Percentiles rank a stretch among this genome's conserved stretches.
phyloP scores from a whole-genome alignment of 2,329 filamentous ascomycete species.

The Paraphaeosphaeria minitans region DNA sequence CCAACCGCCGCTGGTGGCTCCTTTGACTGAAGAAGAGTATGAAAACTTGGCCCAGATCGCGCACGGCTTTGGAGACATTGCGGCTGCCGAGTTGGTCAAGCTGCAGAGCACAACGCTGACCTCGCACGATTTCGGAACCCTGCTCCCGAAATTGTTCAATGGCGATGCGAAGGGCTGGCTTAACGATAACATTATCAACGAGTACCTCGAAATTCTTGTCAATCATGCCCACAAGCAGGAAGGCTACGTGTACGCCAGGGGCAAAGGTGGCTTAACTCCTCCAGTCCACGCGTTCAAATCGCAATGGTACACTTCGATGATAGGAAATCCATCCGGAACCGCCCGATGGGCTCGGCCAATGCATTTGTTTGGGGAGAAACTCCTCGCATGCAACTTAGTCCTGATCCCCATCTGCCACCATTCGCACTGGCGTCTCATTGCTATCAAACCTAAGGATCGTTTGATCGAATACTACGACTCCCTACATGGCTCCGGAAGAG shows the following conservation, averaged over 20 bases:
- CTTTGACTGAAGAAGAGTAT: slow-evolving; percentile 24
- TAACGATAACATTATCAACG: slow-evolving; percentile 78
- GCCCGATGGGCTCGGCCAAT: slow-evolving; percentile 54
- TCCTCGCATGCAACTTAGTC: slow-evolving; percentile 69
- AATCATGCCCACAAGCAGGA: slow-evolving; percentile 62
- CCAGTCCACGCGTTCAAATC: slow-evolving; percentile 68
- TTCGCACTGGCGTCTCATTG: slow-evolving; percentile 73
- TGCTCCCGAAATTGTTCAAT: slow-evolving; percentile 49
- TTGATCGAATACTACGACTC: slow-evolving; percentile 74
- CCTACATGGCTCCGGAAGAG: slow-evolving; percentile 54
- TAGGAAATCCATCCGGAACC: slow-evolving; percentile 34
- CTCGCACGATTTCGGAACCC: slow-evolving; percentile 65
- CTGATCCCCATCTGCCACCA: slow-evolving; percentile 70
- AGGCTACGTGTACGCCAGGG: slow-evolving; percentile 58
- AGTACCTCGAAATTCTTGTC: slow-evolving; percentile 66
- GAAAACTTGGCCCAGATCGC: slow-evolving; percentile 20
- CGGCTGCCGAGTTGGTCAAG: slow-evolving; percentile 16
- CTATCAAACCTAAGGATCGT: slow-evolving; percentile 65
- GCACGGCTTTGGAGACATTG: slow-evolving; percentile 20
- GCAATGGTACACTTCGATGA: slow-evolving; percentile 66
- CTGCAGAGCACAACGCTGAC: slow-evolving; percentile 45
- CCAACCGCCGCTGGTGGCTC: slow-evolving; percentile 25
- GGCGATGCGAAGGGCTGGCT: slow-evolving; percentile 65
- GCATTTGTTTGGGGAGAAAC: slow-evolving; percentile 53
- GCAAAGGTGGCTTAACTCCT: slow-evolving; percentile 59